A percentile compares a stretch with the other conserved stretches of the same genome.
Evolutionary conservation across 1,139 yeast species (phyloP).

Genomic region (Schizosaccharomyces versatilis): DNA sequence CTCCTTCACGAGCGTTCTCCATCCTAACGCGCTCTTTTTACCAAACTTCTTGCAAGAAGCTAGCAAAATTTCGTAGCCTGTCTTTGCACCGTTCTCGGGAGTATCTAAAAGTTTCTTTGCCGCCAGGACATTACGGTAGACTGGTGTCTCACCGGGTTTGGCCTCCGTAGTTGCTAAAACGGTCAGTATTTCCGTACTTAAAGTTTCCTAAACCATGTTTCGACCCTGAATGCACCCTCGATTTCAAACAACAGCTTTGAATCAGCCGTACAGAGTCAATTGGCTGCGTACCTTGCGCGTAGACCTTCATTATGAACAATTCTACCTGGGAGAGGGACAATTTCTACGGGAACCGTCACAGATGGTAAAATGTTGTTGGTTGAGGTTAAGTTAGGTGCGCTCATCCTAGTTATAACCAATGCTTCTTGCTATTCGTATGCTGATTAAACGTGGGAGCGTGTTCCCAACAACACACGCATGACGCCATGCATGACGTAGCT

Average conservation of each 20-base stretch:
- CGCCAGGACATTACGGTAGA: slow-evolving; percentile 6
- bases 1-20: slow-evolving; percentile 52
- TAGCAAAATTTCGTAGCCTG: slow-evolving; percentile 45
- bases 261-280: too few relatives aligned
- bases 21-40: slow-evolving; percentile 41
- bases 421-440: too few relatives aligned
- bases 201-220: not conserved
- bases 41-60: slow-evolving; percentile 44
- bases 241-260: too few relatives aligned
- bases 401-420: too few relatives aligned
- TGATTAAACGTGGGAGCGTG: too few relatives aligned
- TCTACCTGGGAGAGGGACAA: too few relatives aligned
- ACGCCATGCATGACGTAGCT: too few relatives aligned
- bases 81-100: slow-evolving; percentile 24
- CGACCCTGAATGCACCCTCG: not conserved
- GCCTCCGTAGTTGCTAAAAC: not conserved
- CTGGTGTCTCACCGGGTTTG: slow-evolving; percentile 6
- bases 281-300: not conserved
- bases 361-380: too few relatives aligned
- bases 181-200: not conserved
- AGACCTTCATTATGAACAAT: not conserved
- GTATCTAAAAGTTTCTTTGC: slow-evolving; percentile 27
- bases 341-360: too few relatives aligned
- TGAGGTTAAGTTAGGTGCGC: too few relatives aligned
- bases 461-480: too few relatives aligned